Evolutionary conservation across 306 rosid species (phyloP).

Genomic region (Fragaria ananassa): DNA sequence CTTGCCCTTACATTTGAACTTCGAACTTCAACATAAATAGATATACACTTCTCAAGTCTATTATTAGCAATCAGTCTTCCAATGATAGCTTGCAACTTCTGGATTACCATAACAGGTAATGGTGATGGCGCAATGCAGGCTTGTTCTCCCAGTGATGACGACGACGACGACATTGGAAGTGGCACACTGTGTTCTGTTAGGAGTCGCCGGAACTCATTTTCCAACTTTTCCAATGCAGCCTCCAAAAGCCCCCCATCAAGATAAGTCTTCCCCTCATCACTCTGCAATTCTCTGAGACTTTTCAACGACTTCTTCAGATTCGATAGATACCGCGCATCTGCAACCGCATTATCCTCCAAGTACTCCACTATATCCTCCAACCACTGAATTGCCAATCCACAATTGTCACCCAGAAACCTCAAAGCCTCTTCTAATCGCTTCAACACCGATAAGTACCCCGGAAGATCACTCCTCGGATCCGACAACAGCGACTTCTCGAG

Average conservation of each 20-base stretch:
- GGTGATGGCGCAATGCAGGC: constrained; percentile 97
- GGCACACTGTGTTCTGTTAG: constrained; percentile 83
- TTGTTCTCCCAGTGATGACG: constrained; percentile 47
- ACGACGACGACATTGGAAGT: constrained; percentile 56
- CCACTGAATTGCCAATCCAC: constrained; percentile 95
- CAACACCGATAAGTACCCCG: constrained; percentile 78
- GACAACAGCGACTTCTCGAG: constrained; percentile 82
- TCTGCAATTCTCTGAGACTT: constrained; percentile 60
- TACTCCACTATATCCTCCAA: constrained; percentile 98
- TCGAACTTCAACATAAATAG: constrained; percentile 83
- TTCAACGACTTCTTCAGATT: constrained; percentile 72
- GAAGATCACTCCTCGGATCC: constrained; percentile 74
- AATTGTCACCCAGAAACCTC: constrained; percentile 77
- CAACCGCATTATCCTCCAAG: constrained; percentile 75
- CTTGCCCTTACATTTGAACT: constrained; percentile 91
- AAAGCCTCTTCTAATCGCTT: constrained; percentile 95
- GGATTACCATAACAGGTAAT: constrained; percentile 73
- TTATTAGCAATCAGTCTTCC: constrained; percentile 69
- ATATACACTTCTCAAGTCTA: constrained; percentile 72
- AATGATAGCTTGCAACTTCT: constrained; percentile 80
- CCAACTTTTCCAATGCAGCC: constrained; percentile 81
- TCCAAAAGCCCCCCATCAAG: constrained; percentile 91
- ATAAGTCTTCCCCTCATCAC: constrained; percentile 42
- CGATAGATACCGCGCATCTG: constrained; percentile 60
- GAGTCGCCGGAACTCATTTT: constrained; percentile 71